A percentile compares a stretch with the other conserved stretches of the same genome.
phyloP scores from a whole-genome alignment of 345 rosid species.

The Citrus trifoliata region DNA sequence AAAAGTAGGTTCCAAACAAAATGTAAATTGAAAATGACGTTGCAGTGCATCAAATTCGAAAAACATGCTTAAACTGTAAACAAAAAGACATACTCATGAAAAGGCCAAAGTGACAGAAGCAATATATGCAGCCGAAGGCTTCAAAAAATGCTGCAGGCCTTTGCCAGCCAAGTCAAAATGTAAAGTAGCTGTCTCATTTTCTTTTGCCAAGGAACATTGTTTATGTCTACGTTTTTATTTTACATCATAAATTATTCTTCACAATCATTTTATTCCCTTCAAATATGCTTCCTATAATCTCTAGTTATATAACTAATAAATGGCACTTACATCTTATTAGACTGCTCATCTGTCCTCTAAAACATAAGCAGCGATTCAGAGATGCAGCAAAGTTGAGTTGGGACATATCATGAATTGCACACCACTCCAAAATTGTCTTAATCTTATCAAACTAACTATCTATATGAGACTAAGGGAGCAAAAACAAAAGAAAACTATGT shows the following conservation, averaged over 20 bases:
- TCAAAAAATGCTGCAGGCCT: slow-evolving; percentile 7
- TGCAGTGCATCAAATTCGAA: background rate
- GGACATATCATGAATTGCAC: background rate
- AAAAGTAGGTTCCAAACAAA: background rate
- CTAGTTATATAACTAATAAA: background rate
- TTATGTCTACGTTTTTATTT: background rate
- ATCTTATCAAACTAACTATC: background rate
- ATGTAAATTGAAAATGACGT: slow-evolving; percentile 6
- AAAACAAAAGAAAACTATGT: background rate
- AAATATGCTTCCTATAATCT: background rate
- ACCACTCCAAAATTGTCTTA: background rate
- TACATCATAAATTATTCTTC: background rate
- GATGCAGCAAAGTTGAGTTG: background rate
- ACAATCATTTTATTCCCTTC: background rate
- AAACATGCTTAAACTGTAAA: background rate
- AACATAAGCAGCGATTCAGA: background rate
- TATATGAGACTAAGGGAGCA: no score
- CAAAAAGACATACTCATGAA: background rate
- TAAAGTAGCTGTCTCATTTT: background rate
- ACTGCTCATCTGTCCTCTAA: background rate
- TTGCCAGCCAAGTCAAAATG: slow-evolving; percentile 1
- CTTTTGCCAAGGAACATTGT: background rate
- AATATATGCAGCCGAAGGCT: background rate
- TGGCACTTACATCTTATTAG: background rate
- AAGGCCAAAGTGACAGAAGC: background rate